Percentiles rank a stretch among this genome's conserved stretches.
Evolutionary conservation across 306 rosid species (phyloP).

Genomic region (Vigna hirtella): DNA sequence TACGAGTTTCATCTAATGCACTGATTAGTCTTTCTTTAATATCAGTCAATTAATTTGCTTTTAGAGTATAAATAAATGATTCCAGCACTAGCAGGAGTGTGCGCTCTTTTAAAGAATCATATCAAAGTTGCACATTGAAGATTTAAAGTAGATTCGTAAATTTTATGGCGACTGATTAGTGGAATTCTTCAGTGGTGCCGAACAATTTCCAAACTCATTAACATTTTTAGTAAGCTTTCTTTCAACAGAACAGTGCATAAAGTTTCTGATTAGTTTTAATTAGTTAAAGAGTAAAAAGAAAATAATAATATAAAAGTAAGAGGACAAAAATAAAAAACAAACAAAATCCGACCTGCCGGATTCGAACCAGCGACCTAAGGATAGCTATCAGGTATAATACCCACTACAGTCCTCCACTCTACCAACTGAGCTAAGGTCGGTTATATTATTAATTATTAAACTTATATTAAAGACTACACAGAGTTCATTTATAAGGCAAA

Average conservation of each 20-base stretch:
- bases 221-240: neutral
- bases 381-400: neutral
- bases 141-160: neutral
- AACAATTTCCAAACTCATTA: neutral
- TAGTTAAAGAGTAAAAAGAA: neutral
- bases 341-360: slow-evolving; percentile 42
- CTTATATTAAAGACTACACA: neutral
- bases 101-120: neutral
- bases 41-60: neutral
- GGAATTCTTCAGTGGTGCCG: neutral
- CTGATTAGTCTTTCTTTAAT: neutral
- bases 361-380: slow-evolving; percentile 49
- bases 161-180: neutral
- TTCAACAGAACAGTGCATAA: neutral
- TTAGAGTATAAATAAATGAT: neutral
- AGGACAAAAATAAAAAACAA: neutral
- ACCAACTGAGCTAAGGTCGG: slow-evolving; percentile 42
- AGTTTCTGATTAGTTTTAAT: neutral
- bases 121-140: neutral
- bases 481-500: neutral
- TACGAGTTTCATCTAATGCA: neutral
- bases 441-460: too few relatives aligned
- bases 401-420: slow-evolving; percentile 51
- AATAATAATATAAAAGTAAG: too few relatives aligned
- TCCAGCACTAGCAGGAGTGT: neutral